Conservation (phyloP, 1,139 yeast species). For the Kodamaea arcana region DNA sequence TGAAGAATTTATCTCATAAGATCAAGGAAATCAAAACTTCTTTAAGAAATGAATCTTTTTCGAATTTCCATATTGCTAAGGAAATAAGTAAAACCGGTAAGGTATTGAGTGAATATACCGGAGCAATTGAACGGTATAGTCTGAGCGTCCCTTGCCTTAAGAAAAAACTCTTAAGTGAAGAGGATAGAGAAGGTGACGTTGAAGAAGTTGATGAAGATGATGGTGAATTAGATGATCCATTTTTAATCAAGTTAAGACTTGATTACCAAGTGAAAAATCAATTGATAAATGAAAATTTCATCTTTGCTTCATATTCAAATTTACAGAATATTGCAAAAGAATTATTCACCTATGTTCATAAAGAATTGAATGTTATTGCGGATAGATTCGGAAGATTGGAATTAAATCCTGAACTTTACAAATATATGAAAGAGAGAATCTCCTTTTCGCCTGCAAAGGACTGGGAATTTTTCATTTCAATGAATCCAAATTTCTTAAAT, state of each 20-base stretch:
- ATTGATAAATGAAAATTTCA: slow-evolving; percentile 40
- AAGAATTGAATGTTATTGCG: slow-evolving; percentile 31
- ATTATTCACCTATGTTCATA: slow-evolving; percentile 34
- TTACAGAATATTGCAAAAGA: slow-evolving; percentile 44
- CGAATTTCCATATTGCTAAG: slow-evolving; percentile 32
- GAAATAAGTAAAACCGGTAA: slow-evolving; percentile 43
- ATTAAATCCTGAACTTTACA: slow-evolving; percentile 20
- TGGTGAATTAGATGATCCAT: slow-evolving; percentile 39
- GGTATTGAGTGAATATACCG: slow-evolving; percentile 28
- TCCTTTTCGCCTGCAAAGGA: slow-evolving; percentile 23
- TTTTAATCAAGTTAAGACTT: slow-evolving; percentile 36
- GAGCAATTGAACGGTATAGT: slow-evolving; percentile 34
- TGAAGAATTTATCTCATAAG: slow-evolving; percentile 35
- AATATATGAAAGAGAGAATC: slow-evolving; percentile 20
- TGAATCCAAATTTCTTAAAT: slow-evolving; percentile 36
- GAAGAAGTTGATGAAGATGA: slow-evolving; percentile 25
- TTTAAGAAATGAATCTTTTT: slow-evolving; percentile 42
- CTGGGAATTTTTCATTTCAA: slow-evolving; percentile 39
- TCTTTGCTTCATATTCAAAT: slow-evolving; percentile 42
- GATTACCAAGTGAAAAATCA: slow-evolving; percentile 43
- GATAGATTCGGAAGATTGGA: slow-evolving; percentile 35
- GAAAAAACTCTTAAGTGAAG: slow-evolving; percentile 16
- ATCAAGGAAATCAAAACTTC: slow-evolving; percentile 43
- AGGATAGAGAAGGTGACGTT: slow-evolving; percentile 16
- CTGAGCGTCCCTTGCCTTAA: slow-evolving; percentile 25